A percentile compares a stretch with the other conserved stretches of the same genome.
Evolutionary conservation across 2,329 filamentous ascomycete species (phyloP).

Genomic region (Chaetomium sp.): DNA sequence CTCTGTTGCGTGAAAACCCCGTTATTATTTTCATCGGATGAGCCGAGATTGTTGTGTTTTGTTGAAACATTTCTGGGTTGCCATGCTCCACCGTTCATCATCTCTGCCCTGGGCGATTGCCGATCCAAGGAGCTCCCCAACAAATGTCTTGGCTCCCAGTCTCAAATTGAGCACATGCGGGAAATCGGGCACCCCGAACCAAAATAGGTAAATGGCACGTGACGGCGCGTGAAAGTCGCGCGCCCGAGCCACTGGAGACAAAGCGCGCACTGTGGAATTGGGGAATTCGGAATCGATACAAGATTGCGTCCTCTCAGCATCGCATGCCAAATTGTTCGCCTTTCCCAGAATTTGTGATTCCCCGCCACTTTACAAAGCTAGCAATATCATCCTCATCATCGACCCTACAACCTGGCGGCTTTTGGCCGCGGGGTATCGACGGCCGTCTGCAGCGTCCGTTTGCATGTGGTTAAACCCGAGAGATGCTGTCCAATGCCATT

Average conservation of each 20-base stretch:
- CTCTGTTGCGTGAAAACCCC: too few species aligned
- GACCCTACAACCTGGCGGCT: neutral
- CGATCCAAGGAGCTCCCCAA: too few species aligned
- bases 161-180: too few species aligned
- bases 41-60: too few species aligned
- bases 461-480: neutral
- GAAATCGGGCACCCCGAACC: neutral
- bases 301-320: neutral
- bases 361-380: neutral
- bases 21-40: too few species aligned
- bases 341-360: too few species aligned
- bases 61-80: too few species aligned
- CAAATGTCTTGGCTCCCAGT: too few species aligned
- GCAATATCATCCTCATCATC: neutral
- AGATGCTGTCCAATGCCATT: slow-evolving; percentile 21
- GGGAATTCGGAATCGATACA: neutral
- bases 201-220: slow-evolving; percentile 7
- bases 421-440: slow-evolving; percentile 5
- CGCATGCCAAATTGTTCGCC: neutral
- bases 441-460: neutral
- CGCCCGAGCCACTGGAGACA: neutral
- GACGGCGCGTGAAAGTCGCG: slow-evolving; percentile 12
- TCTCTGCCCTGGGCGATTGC: too few species aligned
- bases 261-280: neutral
- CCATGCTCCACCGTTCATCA: too few species aligned